Percentiles rank a stretch among this genome's conserved stretches.
Evolutionary conservation across 2,329 filamentous ascomycete genomes (phyloP).

Genomic region (Pseudonectria buxi): DNA sequence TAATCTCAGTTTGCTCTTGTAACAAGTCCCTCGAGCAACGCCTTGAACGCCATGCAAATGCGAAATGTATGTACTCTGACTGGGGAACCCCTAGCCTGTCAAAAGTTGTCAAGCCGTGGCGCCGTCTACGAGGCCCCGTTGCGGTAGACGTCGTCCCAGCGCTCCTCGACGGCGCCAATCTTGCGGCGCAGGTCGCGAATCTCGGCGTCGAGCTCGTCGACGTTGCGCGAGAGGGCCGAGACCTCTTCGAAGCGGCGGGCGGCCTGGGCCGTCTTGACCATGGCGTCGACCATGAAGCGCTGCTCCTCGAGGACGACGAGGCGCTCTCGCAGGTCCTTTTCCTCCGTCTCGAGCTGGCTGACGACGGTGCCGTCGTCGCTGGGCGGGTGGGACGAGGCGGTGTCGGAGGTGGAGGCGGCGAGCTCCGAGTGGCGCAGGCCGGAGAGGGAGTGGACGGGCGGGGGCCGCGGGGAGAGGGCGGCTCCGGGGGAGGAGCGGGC

Average conservation of each 20-base stretch:
- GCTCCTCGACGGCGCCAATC: constrained; percentile 58
- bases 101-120: too few species aligned
- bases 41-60: too few species aligned
- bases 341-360: constrained; percentile 66
- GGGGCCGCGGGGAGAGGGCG: constrained; percentile 25
- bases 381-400: constrained; percentile 32
- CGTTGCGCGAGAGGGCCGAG: constrained; percentile 67
- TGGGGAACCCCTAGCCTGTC: too few species aligned
- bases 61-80: not conserved
- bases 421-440: constrained; percentile 42
- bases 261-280: constrained; percentile 71
- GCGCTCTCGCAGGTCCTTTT: constrained; percentile 72
- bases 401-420: constrained; percentile 37
- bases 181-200: constrained; percentile 62
- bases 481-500: constrained; percentile 28
- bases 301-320: constrained; percentile 87
- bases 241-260: constrained; percentile 82
- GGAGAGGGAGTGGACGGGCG: constrained; percentile 30
- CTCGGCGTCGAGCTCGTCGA: constrained; percentile 75
- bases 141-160: constrained; percentile 48
- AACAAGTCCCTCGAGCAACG: too few species aligned
- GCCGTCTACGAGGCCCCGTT: constrained; percentile 18
- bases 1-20: too few species aligned
- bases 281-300: constrained; percentile 78
- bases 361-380: constrained; percentile 49